Evolutionary conservation across 352 stramenopile species (phyloP).

Genomic region (Blastocystis sp.): DNA sequence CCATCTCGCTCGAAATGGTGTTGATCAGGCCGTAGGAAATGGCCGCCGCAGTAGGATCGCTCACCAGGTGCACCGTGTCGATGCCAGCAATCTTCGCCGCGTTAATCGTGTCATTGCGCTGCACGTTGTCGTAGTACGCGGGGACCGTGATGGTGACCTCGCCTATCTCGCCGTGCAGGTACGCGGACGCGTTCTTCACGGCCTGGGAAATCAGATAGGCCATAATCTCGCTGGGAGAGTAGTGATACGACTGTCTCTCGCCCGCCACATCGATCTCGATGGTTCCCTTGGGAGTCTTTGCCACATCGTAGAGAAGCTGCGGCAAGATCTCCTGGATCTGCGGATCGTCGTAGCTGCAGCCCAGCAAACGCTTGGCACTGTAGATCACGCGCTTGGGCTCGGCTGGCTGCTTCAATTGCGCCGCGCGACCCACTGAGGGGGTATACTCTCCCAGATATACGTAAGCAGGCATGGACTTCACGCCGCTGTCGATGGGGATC

Average conservation of each 20-base stretch:
- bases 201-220: constrained; percentile 20
- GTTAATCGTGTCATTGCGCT: constrained; percentile 83
- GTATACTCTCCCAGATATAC: constrained; percentile 71
- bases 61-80: constrained; percentile 86
- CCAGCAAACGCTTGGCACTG: constrained; percentile 19
- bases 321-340: constrained; percentile 76
- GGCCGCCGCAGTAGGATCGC: constrained; percentile 78
- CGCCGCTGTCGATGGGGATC: constrained; percentile 70
- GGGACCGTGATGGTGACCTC: constrained; percentile 84
- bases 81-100: constrained; percentile 86
- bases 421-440: background rate
- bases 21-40: constrained; percentile 65
- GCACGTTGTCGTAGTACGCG: constrained; percentile 84
- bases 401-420: constrained; percentile 18
- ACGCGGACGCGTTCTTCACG: constrained; percentile 63
- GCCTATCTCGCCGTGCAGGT: constrained; percentile 72
- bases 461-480: constrained; percentile 69
- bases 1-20: background rate
- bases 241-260: background rate
- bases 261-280: background rate
- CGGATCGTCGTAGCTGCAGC: constrained; percentile 68
- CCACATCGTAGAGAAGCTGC: constrained; percentile 72
- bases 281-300: constrained; percentile 51
- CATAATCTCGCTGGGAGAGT: background rate
- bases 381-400: constrained; percentile 54